Base-by-base conservation (phyloP, 2,329 filamentous ascomycete species). In the Allantophomopsis cytisporea region DNA sequence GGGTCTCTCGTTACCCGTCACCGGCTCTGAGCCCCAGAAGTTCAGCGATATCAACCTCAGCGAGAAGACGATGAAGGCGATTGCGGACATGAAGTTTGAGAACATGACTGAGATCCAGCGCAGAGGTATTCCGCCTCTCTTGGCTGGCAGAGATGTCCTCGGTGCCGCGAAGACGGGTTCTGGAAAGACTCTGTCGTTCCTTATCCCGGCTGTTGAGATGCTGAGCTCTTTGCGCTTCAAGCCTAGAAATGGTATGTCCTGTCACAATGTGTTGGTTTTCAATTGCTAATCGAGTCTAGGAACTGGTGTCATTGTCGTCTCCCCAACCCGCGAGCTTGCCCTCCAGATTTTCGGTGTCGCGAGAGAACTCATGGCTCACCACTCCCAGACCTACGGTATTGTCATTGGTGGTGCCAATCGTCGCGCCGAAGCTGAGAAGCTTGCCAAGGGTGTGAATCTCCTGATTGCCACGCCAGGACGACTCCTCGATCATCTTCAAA, bases 331-430 rank as follows among this genome's bases (percentile, higher is more conserved):
- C 55, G 91, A 98, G 64, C 65, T 96, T 43, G 91, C 91, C 0
- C 73, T 96, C 31, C 91, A 96, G 59, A 96, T 96, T 47, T 96
- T 95, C 53, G 87, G 87, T 44, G 91, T 96, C 21, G 91, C 89
- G 1, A 71, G 87, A 42, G 89, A 96, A 62, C 73, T 98, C 39
- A 88, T 96, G 81, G 79, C 80, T 49, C 76, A 87, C 60, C 88
- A 96, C 64, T 89, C 83, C n/a, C 89, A 83, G 52, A 95, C 89
- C 5, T 93, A 88, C 53, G 89, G 89, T 39, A 94, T 96, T 43
- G 84, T 94, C 43, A 98, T 98, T 51, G 91, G 91, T 45, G 91
- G 91, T 42, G 89, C 91, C 37, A 96, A 95, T 61, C 67, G 83
- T 42, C 72, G 83, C 48, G 88, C 88, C 10, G 91, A 98, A 63